These are phyloP conservation scores for Eudorina sp. DNA, from an alignment of 139 green algal species.

Conservation along the genomic window DNA sequence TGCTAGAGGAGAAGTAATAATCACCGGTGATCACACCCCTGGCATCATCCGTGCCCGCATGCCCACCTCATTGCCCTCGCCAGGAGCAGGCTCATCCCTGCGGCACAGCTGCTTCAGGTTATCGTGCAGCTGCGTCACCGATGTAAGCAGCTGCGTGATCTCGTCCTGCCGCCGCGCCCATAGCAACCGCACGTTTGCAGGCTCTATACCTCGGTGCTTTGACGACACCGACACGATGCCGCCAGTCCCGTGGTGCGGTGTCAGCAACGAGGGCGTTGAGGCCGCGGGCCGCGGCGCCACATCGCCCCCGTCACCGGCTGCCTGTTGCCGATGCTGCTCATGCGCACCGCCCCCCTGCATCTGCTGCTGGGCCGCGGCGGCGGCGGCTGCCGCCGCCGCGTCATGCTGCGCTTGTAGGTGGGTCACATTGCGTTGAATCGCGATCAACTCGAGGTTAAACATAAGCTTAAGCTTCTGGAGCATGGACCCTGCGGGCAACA, in stretches of 20 bases:
- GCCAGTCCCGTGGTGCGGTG: too few species aligned
- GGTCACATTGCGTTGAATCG: constrained; percentile 51
- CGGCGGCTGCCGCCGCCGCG: background rate
- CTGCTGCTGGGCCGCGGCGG: background rate
- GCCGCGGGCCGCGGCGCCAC: background rate
- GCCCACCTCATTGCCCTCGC: background rate
- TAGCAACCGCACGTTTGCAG: background rate
- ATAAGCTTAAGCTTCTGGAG: constrained; percentile 68
- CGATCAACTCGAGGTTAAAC: constrained; percentile 66
- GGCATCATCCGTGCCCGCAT: too few species aligned
- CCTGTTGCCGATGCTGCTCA: constrained; percentile 10
- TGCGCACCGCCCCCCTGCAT: background rate
- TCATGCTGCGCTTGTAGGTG: constrained; percentile 7
- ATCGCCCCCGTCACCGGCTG: background rate
- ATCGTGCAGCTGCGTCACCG: constrained; percentile 44
- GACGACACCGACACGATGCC: background rate
- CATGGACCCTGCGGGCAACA: constrained; percentile 62
- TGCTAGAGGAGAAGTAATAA: too few species aligned
- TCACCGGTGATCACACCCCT: too few species aligned
- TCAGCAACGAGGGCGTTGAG: background rate
- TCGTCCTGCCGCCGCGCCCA: constrained; percentile 47
- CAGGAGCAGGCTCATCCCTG: constrained; percentile 22
- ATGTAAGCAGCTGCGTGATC: constrained; percentile 52
- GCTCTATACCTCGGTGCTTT: constrained; percentile 13
- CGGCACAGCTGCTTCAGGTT: constrained; percentile 49